Base-by-base conservation (phyloP, 768 basidiomycete genomes). In the Lactarius vividus region DNA sequence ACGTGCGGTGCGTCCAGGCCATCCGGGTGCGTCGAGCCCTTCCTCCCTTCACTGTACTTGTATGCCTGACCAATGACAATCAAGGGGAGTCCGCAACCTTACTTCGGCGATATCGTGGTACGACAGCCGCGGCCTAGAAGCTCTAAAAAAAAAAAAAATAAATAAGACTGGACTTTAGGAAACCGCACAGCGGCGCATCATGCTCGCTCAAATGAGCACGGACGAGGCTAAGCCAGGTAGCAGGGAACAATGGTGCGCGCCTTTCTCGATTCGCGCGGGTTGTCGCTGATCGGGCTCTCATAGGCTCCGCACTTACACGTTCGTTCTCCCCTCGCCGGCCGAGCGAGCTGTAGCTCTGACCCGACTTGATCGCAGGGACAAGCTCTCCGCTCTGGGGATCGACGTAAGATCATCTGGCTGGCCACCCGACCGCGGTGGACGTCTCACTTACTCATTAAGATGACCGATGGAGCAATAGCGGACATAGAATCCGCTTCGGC, bases 181-280 rank as follows among this genome's bases (percentile, higher is more conserved):
- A 52, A 66, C 65, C 23, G 65, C 65, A 9, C 65, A 62, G 49
- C 42, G 61, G 31, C 49, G 65, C 23, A 58, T 66, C 46, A 66
- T 66, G 65, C 65, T 66, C 18, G 65, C 65, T 33, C 65, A 66
- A 35, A 20, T 66, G 39, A 61, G 61, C 61, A 57, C 65, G 20
- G 65, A 66, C 31, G 65, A 66, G 18, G 37, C 61, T 18, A 61
- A 58, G 23, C 65, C 65, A 6, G 39, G 23, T 28, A 62, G 29
- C n/a, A 33, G 29, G 6, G 65, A 66, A 16, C 39, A 57, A 20
- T 66, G 65, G 65, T 66, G 28, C 37, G 61, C 52, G 4, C 9
- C 26, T 4, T 10, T 23, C n/a, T 13, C 26, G 11, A n/a, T 23
- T 66, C n/a, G 4, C 54, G 55, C 10, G 20, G 20, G 44, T 10